Conservation (phyloP, 2,329 filamentous ascomycete genomes). For the Chrysosporium keratinophilum region DNA sequence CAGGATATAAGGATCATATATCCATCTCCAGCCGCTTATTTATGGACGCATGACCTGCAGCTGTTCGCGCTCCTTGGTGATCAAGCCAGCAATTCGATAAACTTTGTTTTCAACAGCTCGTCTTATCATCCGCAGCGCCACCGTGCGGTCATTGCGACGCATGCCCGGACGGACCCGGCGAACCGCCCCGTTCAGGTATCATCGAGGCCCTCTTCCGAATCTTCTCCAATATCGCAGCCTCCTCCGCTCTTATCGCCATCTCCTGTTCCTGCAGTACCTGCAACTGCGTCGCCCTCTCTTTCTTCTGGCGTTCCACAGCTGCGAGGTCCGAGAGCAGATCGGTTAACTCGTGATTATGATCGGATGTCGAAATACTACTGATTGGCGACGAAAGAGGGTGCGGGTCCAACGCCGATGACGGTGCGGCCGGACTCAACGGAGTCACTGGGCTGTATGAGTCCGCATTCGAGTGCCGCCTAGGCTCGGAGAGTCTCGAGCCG, state of each 20-base stretch:
- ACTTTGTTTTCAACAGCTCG: no score
- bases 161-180: neutral
- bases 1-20: no score
- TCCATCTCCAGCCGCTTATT: no score
- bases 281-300: constrained; percentile 1
- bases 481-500: neutral
- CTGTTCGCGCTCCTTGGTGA: no score
- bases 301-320: constrained; percentile 1
- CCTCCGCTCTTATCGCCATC: constrained; percentile 6
- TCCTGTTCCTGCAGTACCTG: constrained; percentile 1
- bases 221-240: constrained; percentile 2
- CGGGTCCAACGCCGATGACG: neutral
- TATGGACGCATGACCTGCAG: no score
- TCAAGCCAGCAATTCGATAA: no score
- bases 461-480: neutral
- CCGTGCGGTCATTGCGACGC: neutral
- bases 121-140: neutral
- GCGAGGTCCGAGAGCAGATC: constrained; percentile 4
- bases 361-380: neutral
- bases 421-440: neutral
- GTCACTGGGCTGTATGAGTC: neutral
- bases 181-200: neutral
- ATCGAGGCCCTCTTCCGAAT: constrained; percentile 3
- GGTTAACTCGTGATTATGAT: neutral
- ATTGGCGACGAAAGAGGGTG: neutral